Evolutionary conservation across 1,139 yeast species (phyloP).

Genomic region (Candida sp.): DNA sequence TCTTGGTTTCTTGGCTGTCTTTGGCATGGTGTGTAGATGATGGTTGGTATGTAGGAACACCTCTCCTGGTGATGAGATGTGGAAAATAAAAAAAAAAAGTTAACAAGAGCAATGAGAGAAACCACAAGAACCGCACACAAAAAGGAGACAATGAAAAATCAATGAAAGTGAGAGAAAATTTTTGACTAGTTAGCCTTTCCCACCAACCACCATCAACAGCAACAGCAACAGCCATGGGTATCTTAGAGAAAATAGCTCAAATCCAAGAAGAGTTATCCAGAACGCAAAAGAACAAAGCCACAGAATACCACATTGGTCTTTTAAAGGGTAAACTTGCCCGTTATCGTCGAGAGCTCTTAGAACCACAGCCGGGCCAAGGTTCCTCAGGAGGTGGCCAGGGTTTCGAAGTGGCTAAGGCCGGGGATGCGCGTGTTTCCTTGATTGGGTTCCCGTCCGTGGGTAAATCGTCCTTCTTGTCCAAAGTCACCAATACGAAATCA

Average conservation of each 20-base stretch:
- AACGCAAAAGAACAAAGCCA: constrained; percentile 97
- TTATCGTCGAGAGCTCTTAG: constrained; percentile 87
- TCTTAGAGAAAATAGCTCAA: constrained; percentile 77
- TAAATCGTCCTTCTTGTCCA: constrained; percentile 85
- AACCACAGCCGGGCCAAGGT: constrained; percentile 79
- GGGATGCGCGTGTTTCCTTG: constrained; percentile 94
- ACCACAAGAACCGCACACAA: neutral
- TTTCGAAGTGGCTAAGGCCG: constrained; percentile 94
- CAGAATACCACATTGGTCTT: constrained; percentile 95
- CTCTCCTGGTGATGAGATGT: neutral
- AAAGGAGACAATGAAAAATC: neutral
- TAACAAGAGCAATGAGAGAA: neutral
- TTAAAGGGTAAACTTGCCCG: constrained; percentile 96
- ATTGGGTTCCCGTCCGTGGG: constrained; percentile 99
- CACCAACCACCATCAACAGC: neutral
- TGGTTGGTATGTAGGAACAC: neutral
- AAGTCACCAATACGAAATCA: constrained; percentile 91
- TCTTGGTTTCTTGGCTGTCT: constrained; percentile 9
- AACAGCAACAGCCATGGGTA: constrained; percentile 26
- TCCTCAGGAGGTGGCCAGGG: constrained; percentile 83
- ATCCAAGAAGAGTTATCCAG: constrained; percentile 94
- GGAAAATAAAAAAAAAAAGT: neutral
- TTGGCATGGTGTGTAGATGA: constrained; percentile 13
- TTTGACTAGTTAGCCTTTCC: neutral
- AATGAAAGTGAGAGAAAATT: neutral